These are phyloP conservation scores for Ammopiptanthus mongolicus DNA, from an alignment of 306 rosid species.

Conservation along the genomic window DNA sequence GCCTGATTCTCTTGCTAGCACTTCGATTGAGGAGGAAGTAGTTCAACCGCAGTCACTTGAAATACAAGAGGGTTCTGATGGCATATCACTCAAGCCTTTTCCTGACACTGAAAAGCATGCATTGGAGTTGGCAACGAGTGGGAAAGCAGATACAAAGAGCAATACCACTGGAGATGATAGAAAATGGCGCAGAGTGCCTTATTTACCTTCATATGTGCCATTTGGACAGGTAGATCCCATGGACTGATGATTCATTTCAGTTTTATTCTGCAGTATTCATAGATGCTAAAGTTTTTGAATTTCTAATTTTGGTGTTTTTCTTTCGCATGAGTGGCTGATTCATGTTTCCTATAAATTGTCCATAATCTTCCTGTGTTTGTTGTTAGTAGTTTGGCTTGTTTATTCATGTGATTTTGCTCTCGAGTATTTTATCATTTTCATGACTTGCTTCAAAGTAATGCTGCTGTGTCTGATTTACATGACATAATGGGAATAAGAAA, in stretches of 20 bases:
- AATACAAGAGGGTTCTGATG: conserved; percentile 88
- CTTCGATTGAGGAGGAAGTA: conserved; percentile 64
- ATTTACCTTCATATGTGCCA: conserved; percentile 94
- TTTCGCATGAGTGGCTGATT: neutral
- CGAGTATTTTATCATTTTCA: neutral
- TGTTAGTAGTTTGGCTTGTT: neutral
- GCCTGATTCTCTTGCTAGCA: conserved; percentile 45
- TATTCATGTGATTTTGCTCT: neutral
- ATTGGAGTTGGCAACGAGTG: conserved; percentile 39
- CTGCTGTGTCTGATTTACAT: conserved; percentile 2
- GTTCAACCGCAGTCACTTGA: conserved; percentile 84
- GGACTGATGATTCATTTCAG: neutral
- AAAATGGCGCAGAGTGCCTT: conserved; percentile 79
- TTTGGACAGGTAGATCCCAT: conserved; percentile 71
- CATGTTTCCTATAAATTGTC: neutral
- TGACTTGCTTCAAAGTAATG: neutral
- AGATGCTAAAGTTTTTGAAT: neutral
- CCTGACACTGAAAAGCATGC: conserved; percentile 45
- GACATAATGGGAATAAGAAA: neutral
- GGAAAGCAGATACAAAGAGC: conserved; percentile 43
- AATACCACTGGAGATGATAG: conserved; percentile 39
- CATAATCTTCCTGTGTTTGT: neutral
- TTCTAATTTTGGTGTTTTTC: neutral
- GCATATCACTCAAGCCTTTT: conserved; percentile 88
- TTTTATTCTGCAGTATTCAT: neutral